Evolutionary conservation across 441 rosid genomes (phyloP).

Genomic region (Daphne laureola): DNA sequence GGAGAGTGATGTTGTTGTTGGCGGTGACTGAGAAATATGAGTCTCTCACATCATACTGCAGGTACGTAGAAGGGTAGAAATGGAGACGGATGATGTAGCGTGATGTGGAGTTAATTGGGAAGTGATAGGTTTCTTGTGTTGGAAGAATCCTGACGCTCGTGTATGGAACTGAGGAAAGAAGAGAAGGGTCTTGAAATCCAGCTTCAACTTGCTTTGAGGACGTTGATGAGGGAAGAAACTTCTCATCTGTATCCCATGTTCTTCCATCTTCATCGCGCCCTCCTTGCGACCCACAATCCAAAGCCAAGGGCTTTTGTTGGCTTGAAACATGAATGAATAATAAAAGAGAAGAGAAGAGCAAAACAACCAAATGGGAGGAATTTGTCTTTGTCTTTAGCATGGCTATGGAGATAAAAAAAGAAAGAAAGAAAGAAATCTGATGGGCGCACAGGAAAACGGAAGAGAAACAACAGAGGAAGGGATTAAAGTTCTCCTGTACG

Average conservation of each 20-base stretch:
- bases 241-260: constrained; percentile 40
- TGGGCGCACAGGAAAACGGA: constrained; percentile 39
- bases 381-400: constrained; percentile 23
- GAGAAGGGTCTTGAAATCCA: constrained; percentile 44
- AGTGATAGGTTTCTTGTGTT: constrained; percentile 33
- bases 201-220: constrained; percentile 17
- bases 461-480: not conserved
- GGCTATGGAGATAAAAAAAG: constrained; percentile 11
- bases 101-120: constrained; percentile 25
- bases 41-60: constrained; percentile 26
- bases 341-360: constrained; percentile 12
- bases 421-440: constrained; percentile 1
- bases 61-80: constrained; percentile 50
- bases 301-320: constrained; percentile 12
- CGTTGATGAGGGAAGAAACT: constrained; percentile 21
- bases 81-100: constrained; percentile 40
- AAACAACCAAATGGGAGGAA: constrained; percentile 18
- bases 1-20: constrained; percentile 31
- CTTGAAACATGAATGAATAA: constrained; percentile 10
- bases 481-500: constrained; percentile 33
- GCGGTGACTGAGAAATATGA: constrained; percentile 50
- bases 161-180: constrained; percentile 42
- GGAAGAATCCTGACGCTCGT: constrained; percentile 58
- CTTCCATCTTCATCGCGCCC: constrained; percentile 41
- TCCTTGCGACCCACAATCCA: constrained; percentile 39